A percentile compares a stretch with the other conserved stretches of the same genome.
These are phyloP conservation scores for Eucalyptus sp. DNA, from an alignment of 345 rosid genomes.

Conservation along the genomic window DNA sequence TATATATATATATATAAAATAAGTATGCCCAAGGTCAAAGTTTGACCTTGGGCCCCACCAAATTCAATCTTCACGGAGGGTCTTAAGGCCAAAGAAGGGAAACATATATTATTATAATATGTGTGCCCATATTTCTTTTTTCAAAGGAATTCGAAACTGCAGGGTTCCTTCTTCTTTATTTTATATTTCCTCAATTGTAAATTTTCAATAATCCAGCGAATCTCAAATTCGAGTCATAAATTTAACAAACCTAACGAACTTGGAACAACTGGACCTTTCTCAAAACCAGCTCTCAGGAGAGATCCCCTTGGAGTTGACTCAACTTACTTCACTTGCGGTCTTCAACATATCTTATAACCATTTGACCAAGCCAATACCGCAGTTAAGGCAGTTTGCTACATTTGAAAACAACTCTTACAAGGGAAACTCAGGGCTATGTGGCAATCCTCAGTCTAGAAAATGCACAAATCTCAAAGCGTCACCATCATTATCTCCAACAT, in stretches of 20 bases:
- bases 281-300: background rate
- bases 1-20: no score
- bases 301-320: background rate
- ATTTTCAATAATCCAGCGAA: no score
- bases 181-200: no score
- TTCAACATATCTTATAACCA: conserved; percentile 7
- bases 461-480: background rate
- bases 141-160: no score
- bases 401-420: background rate
- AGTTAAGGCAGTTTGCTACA: background rate
- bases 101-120: no score
- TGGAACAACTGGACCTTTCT: background rate
- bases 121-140: no score
- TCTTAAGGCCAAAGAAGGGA: no score
- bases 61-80: no score
- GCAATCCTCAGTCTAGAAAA: background rate
- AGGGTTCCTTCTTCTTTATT: no score
- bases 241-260: background rate
- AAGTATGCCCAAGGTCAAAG: no score
- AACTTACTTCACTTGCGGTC: background rate
- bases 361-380: background rate
- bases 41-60: no score
- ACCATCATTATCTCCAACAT: background rate
- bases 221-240: no score
- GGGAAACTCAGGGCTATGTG: background rate